Evolutionary conservation across 306 rosid species (phyloP), one percentile per base, ranked within the genome.

Genomic region (Vigna radiata): DNA sequence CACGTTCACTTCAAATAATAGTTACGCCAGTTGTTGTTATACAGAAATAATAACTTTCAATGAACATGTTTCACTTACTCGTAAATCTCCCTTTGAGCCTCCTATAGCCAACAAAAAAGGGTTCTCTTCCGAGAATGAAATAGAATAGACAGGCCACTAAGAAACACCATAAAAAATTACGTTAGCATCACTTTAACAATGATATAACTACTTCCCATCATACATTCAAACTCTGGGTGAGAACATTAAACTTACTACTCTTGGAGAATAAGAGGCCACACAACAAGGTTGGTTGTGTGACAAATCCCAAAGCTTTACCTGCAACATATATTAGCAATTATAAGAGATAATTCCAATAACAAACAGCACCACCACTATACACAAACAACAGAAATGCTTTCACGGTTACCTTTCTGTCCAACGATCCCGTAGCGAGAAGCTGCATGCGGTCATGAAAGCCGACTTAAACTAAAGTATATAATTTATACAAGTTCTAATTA

Each of bases 281-380:
- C 89, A 88, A 8, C 90, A 92, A 46, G 97, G 97, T 81, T 90
- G 89, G 80, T 89, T 89, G 82, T 94, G 89, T 4, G 98, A 87
- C 78, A 91, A 83, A 88, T 94, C 98, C 98, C 98, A 94, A 61
- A 94, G 90, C 84, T 91, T 94, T 61, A 91, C 96, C 97, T 91
- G 82, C 73, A 73, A 47, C 36, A 79, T 47, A 65, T 17, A 75
- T 46, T 15, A 70, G 72, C 44, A 31, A 66, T 54, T 65, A 75
- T 67, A 79, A n/a, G 39, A 49, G 23, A 77, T 46, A 61, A 63
- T 61, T 70, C 56, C 70, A 61, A 37, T 6, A 37, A 37, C 43
- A 37, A 1, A 21, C 23, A 37, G 43, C 6, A 37, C 1, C 8
- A 37, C 10, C 76, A 68, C 4, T 60, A 43, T 79, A 31, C 7